Percentiles rank a stretch among this genome's conserved stretches.
Evolutionary conservation across 2,329 filamentous ascomycete genomes (phyloP).

Genomic region (Triangularia verruculosa): DNA sequence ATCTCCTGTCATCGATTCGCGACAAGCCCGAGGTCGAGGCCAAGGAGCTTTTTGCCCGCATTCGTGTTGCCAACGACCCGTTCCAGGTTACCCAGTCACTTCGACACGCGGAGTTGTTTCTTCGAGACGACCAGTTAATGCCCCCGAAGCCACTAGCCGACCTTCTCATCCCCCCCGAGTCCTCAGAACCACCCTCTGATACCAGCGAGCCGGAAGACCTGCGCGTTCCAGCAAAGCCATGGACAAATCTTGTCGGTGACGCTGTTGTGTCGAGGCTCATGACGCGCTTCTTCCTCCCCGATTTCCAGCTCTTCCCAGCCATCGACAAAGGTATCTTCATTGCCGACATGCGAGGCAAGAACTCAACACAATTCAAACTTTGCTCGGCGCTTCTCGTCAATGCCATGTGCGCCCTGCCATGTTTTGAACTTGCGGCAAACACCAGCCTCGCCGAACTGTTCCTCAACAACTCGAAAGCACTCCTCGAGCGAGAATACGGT

Average conservation of each 20-base stretch:
- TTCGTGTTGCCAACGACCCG: neutral
- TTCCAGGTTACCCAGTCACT: neutral
- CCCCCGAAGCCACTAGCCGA: too few species aligned
- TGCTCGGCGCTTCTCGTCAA: constrained; percentile 3
- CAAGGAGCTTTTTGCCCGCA: neutral
- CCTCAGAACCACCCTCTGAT: neutral
- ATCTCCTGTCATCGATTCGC: neutral
- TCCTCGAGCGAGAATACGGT: constrained; percentile 1
- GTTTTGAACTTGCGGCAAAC: neutral
- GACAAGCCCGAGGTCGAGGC: neutral
- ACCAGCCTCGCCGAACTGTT: neutral
- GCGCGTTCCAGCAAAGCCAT: neutral
- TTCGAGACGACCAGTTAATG: too few species aligned
- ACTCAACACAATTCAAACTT: neutral
- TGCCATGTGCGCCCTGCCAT: neutral
- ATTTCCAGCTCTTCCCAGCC: neutral
- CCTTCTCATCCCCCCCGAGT: neutral
- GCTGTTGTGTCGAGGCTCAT: neutral
- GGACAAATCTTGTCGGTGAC: neutral
- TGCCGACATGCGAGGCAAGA: neutral
- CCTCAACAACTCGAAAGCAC: neutral
- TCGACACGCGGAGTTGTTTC: neutral
- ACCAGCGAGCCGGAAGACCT: neutral
- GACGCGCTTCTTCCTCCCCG: neutral
- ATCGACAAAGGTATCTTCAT: neutral